Base-by-base conservation (phyloP, 805 yeast genomes). In the Pichia eremophila region DNA sequence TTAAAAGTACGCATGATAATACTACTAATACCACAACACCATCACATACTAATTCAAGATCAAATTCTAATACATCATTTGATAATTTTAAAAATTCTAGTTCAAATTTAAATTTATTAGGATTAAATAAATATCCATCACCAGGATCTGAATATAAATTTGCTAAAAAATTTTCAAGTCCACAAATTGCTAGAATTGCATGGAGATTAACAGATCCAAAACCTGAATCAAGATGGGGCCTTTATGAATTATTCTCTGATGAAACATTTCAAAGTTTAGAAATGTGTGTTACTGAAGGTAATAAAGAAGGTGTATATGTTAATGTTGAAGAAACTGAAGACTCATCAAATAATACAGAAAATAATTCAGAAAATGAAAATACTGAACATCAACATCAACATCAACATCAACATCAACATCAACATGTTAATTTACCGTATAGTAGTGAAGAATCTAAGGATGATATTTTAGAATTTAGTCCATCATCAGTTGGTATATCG, bases 191-290 rank as follows among this genome's bases (percentile, higher is more conserved):
- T 1, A 71, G 93, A 56, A 79, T 82, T 6, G 89, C 89, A 1
- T 85, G 91, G 90, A 77, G 86, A 60, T 66, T 85, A 46, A 76
- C 83, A 54, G 90, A 85, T 60, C 86, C 88, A 7, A 68, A 77
- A 18, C 68, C 75, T 0, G 58, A 58, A 1, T 69, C 78, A 14
- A 70, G 95, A 51, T 83, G 81, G 59, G 69, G 75, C n/a, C 57
- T 85, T 55, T 71, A 72, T 9, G 74, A 73, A 35, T 66, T 85
- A 31, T 77, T 81, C 51, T 58, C 67, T 11, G 93, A 85, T 56
- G 83, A 85, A 2, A 82, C 86, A 77, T 84, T 85, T 60, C 67
- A 65, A 39, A 54, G 65, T 11, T 68, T 83, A 47, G 88, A 82
- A 55, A 77, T 79, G 71, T 84, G 93, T 62, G 55, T 77, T 29